A percentile compares a stretch with the other conserved stretches of the same genome.
These are phyloP conservation scores for Fraxinus nigra DNA, from an alignment of 305 asterid genomes.

Conservation along the genomic window DNA sequence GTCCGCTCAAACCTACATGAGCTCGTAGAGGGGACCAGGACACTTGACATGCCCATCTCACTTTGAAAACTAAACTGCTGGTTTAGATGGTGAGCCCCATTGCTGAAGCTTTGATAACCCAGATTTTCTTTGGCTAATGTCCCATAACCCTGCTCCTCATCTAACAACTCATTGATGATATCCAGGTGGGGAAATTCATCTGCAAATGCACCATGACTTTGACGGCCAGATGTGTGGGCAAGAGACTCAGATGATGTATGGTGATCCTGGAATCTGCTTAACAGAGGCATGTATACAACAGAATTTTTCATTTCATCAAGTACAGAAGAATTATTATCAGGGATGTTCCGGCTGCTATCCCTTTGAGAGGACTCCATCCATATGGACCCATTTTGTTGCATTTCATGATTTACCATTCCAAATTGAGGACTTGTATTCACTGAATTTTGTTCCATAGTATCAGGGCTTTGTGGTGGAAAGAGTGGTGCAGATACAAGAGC, in stretches of 20 bases:
- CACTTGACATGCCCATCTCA: slow-evolving; percentile 45
- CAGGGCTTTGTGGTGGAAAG: slow-evolving; percentile 44
- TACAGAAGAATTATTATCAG: slow-evolving; percentile 32
- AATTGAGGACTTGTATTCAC: slow-evolving; percentile 47
- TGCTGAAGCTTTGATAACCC: slow-evolving; percentile 48
- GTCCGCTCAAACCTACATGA: slow-evolving; percentile 59
- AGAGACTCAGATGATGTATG: slow-evolving; percentile 17
- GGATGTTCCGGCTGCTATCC: slow-evolving; percentile 33
- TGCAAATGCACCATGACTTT: slow-evolving; percentile 37
- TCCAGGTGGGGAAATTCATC: slow-evolving; percentile 92
- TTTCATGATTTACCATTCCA: slow-evolving; percentile 57
- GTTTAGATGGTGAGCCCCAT: slow-evolving; percentile 48
- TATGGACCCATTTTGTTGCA: slow-evolving; percentile 43
- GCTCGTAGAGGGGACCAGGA: slow-evolving; percentile 41
- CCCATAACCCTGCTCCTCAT: slow-evolving; percentile 67
- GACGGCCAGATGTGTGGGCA: slow-evolving; percentile 42
- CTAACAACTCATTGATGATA: slow-evolving; percentile 90
- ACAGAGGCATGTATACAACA: slow-evolving; percentile 38
- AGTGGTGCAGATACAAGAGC: slow-evolving; percentile 43
- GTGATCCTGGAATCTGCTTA: slow-evolving; percentile 48
- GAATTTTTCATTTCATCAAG: slow-evolving; percentile 42
- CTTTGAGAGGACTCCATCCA: slow-evolving; percentile 43
- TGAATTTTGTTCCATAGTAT: slow-evolving; percentile 44
- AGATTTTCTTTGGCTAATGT: slow-evolving; percentile 23
- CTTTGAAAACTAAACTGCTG: slow-evolving; percentile 63